Evolutionary conservation across 225 moss, liverwort and hornwort species (phyloP), one percentile per base, ranked within the genome.

Genomic region (Anthoceros angustus): DNA sequence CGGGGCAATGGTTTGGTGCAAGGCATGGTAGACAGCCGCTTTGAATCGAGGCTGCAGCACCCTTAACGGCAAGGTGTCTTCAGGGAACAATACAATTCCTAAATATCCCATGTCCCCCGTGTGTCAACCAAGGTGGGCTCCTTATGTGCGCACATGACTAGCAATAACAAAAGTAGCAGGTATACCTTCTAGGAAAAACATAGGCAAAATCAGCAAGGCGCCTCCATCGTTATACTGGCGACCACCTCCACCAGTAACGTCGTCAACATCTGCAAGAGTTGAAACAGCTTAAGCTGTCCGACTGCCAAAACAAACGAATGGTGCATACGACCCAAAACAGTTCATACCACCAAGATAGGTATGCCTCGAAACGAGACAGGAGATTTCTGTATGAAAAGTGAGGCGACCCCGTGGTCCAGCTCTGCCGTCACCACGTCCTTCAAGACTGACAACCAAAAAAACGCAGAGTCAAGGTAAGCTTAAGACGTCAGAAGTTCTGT

Each of bases 151-250:
- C 64, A 68, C 21, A 43, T 32, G 64, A 18, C 43, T 20, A 68
- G 7, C 32, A 60, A 63, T n/a, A 6, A 6, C 25, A 10, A 42
- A 25, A 14, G 45, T 40, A 39, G n/a, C 67, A 41, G 65, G 7
- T 70, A 75, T 60, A 92, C 93, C 93, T 83, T 94, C 93, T 25
- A 94, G 73, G 73, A 90, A 94, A 63, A 94, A 94, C 90, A 94
- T 94, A 20, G 93, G 90, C 49, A 94, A 74, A 64, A 87, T 86
- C 67, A 94, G 72, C 42, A 79, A 72, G 70, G 87, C 87, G 69
- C 93, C 93, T 41, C 87, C 89, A 73, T 86, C 81, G 43, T 67
- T 77, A 75, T 84, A 86, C 26, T 90, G 84, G 45, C 87, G 83
- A 39, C 76, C 69, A 63, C 55, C 6, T 1, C n/a, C 55, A 55